Evolutionary conservation across 2,329 filamentous ascomycete genomes (phyloP), one percentile per base, ranked within the genome.

Genomic region (Dothidotthia symphoricarpi): DNA sequence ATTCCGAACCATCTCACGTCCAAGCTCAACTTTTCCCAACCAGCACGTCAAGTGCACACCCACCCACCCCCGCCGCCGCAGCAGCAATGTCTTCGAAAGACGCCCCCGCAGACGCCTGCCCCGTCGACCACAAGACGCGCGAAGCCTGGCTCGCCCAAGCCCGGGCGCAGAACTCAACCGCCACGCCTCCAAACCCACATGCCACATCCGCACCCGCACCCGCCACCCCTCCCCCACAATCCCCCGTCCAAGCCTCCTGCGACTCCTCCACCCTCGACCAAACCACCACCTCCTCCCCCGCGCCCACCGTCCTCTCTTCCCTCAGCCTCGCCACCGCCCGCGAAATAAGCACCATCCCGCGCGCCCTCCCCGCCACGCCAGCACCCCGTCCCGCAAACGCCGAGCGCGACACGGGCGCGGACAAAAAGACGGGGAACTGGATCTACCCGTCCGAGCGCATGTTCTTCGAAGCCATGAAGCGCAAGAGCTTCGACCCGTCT

Each of bases 381-480:
- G 25, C 68, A 68, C 34, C 64, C 3, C 16, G 43, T 27, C 77
- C 80, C 0, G 83, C 85, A 11, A 95, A 95, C 68, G 76, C 80
- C 45, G 88, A 96, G 69, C 70, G 78, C 45, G 89, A 95, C 63
- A 65, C 62, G 0, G 61, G 86, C 45, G 75, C 81, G 15, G 82
- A 88, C 56, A 72, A 75, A 34, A 64, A 71, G 25, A 80, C 80
- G 0, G 91, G 91, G 0, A 95, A 96, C 66, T 98, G 93, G 93
- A 84, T 98, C 45, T 98, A 98, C 68, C 93, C 93, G 0, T 93
- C 86, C 0, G 91, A 97, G 67, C 85, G 87, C 61, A 95, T 96
- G 82, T 98, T 98, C 75, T 97, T 97, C 71, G 87, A 95, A 31
- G 93, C 93, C 29, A 91, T 98, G 82, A 82, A 85, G 73, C 84